These are phyloP conservation scores for Avena eriantha DNA, from an alignment of 176 grass and related monocot species.

Conservation along the genomic window DNA sequence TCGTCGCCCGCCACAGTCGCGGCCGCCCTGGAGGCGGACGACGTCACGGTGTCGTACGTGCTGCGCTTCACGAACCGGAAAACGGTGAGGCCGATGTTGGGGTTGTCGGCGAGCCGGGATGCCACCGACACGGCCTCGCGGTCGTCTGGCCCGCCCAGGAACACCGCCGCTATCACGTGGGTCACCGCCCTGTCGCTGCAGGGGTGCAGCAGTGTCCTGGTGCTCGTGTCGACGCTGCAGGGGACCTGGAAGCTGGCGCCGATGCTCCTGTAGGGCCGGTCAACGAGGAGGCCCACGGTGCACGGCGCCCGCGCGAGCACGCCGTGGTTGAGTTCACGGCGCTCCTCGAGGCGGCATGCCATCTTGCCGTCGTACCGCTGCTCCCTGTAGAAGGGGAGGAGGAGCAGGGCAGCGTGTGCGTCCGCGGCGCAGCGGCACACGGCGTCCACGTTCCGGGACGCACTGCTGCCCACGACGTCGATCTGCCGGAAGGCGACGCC, in stretches of 20 bases:
- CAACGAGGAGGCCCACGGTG: slow-evolving; percentile 50
- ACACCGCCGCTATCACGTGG: slow-evolving; percentile 52
- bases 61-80: slow-evolving; percentile 61
- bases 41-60: slow-evolving; percentile 51
- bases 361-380: slow-evolving; percentile 59
- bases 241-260: slow-evolving; percentile 52
- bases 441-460: not conserved
- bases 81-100: slow-evolving; percentile 49
- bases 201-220: slow-evolving; percentile 47
- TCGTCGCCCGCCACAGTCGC: not conserved
- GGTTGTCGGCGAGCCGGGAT: slow-evolving; percentile 47
- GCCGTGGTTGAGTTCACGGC: slow-evolving; percentile 27
- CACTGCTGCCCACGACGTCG: slow-evolving; percentile 26
- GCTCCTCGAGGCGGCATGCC: slow-evolving; percentile 42
- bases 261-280: slow-evolving; percentile 46
- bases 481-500: slow-evolving; percentile 46
- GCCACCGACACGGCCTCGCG: slow-evolving; percentile 58
- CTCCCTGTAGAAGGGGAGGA: slow-evolving; percentile 47
- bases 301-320: slow-evolving; percentile 46
- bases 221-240: slow-evolving; percentile 31
- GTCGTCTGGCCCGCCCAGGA: slow-evolving; percentile 60
- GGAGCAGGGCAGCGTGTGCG: slow-evolving; percentile 14
- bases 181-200: slow-evolving; percentile 65
- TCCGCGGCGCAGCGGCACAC: slow-evolving; percentile 33
- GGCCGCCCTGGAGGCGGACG: not conserved